phyloP scores from a whole-genome alignment of 345 rosid genomes.

The Geranium rotundifolium region DNA sequence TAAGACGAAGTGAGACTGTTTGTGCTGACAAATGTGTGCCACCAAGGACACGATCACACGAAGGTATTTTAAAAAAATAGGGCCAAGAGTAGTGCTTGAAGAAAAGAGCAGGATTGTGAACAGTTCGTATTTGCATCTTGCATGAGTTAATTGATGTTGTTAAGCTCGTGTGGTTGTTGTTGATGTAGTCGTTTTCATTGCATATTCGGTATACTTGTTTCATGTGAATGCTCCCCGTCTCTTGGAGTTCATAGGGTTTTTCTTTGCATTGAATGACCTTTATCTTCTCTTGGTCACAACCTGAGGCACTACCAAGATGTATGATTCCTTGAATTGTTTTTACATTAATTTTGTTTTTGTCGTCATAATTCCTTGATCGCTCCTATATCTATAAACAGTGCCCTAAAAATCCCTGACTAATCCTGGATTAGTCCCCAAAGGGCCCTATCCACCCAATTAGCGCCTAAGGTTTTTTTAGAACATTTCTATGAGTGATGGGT shows the following conservation, averaged over 20 bases:
- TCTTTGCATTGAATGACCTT: background rate
- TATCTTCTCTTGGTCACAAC: background rate
- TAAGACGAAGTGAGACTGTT: too few species aligned
- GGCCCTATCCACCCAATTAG: too few species aligned
- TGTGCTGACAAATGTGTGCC: background rate
- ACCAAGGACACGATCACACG: background rate
- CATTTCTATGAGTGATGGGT: too few species aligned
- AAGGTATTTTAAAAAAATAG: background rate
- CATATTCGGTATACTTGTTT: background rate
- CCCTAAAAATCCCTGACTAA: too few species aligned
- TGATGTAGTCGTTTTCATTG: too few species aligned
- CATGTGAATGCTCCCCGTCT: background rate
- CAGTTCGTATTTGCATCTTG: background rate
- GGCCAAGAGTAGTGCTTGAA: background rate
- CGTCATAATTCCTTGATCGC: background rate
- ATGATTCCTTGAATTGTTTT: background rate
- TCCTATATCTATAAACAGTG: background rate
- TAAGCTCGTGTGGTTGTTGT: background rate
- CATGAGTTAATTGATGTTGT: background rate
- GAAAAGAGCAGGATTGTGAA: background rate
- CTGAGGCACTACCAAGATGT: background rate
- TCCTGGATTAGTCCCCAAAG: too few species aligned
- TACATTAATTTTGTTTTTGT: background rate
- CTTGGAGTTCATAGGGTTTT: background rate
- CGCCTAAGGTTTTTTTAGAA: too few species aligned